Evolutionary conservation across 2,329 filamentous ascomycete species (phyloP).

Genomic region (Fusarium praegraminearum): DNA sequence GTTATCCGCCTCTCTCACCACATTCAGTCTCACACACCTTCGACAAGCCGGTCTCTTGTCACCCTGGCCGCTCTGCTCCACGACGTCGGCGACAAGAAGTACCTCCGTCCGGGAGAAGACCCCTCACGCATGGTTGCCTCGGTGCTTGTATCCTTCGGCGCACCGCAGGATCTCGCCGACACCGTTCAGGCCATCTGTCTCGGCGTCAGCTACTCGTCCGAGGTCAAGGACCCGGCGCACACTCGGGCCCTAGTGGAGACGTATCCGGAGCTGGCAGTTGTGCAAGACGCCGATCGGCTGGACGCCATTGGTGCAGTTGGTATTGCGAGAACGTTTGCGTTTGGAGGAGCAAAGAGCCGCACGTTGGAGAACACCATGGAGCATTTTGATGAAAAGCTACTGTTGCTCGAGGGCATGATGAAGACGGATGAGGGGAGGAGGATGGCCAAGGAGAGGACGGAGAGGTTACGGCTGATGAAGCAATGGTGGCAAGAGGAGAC

Average conservation of each 20-base stretch:
- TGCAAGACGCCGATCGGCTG: conserved; percentile 93
- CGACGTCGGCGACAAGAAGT: conserved; percentile 90
- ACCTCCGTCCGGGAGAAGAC: conserved; percentile 70
- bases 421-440: conserved; percentile 68
- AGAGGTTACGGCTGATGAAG: conserved; percentile 64
- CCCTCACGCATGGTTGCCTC: conserved; percentile 65
- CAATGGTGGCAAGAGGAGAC: conserved; percentile 70
- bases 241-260: conserved; percentile 71
- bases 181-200: conserved; percentile 79
- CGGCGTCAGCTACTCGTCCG: conserved; percentile 82
- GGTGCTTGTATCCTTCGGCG: conserved; percentile 69
- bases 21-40: conserved; percentile 67
- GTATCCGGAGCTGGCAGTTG: conserved; percentile 75
- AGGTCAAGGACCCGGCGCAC: conserved; percentile 72
- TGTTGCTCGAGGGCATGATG: conserved; percentile 73
- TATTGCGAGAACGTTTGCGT: conserved; percentile 74
- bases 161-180: conserved; percentile 67
- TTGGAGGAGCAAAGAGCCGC: conserved; percentile 72
- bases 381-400: conserved; percentile 82
- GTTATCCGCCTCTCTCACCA: conserved; percentile 79
- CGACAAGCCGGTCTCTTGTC: conserved; percentile 61
- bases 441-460: conserved; percentile 66
- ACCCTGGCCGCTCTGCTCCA: conserved; percentile 82
- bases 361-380: conserved; percentile 74
- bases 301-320: conserved; percentile 91